Percentiles rank a stretch among this genome's conserved stretches.
phyloP scores from a whole-genome alignment of 805 yeast species.

The Candida vartiovaarae region DNA sequence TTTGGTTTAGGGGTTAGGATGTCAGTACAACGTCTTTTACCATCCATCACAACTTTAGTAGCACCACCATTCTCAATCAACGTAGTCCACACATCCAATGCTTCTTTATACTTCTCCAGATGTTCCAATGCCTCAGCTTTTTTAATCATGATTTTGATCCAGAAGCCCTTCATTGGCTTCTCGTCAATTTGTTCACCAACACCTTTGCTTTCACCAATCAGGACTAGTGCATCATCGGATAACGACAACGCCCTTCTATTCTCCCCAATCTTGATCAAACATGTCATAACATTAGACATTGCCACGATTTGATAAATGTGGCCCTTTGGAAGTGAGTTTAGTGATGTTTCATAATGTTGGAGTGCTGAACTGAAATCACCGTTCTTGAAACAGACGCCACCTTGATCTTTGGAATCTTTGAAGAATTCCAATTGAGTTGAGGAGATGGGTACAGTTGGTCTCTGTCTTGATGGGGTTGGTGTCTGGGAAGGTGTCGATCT shows the following conservation, averaged over 20 bases:
- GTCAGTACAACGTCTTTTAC: slow-evolving; percentile 69
- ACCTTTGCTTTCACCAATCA: slow-evolving; percentile 31
- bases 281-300: slow-evolving; percentile 67
- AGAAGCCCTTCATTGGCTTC: slow-evolving; percentile 58
- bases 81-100: slow-evolving; percentile 53
- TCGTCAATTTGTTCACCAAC: slow-evolving; percentile 40
- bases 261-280: slow-evolving; percentile 64
- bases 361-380: slow-evolving; percentile 78
- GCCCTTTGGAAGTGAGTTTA: slow-evolving; percentile 49
- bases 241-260: slow-evolving; percentile 31
- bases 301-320: slow-evolving; percentile 66
- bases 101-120: slow-evolving; percentile 59
- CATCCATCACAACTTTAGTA: slow-evolving; percentile 62
- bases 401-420: slow-evolving; percentile 45
- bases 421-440: slow-evolving; percentile 28
- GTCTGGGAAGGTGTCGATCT: slow-evolving; percentile 3
- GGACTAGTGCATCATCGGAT: slow-evolving; percentile 24
- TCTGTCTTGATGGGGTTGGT: slow-evolving; percentile 3
- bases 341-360: slow-evolving; percentile 47
- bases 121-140: slow-evolving; percentile 84
- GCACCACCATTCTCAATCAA: slow-evolving; percentile 65
- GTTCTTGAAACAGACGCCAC: slow-evolving; percentile 56
- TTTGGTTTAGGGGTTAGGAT: slow-evolving; percentile 50
- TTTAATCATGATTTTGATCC: slow-evolving; percentile 61
- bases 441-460: slow-evolving; percentile 12